phyloP scores from a whole-genome alignment of 345 rosid species.

The Camelina hispida region DNA sequence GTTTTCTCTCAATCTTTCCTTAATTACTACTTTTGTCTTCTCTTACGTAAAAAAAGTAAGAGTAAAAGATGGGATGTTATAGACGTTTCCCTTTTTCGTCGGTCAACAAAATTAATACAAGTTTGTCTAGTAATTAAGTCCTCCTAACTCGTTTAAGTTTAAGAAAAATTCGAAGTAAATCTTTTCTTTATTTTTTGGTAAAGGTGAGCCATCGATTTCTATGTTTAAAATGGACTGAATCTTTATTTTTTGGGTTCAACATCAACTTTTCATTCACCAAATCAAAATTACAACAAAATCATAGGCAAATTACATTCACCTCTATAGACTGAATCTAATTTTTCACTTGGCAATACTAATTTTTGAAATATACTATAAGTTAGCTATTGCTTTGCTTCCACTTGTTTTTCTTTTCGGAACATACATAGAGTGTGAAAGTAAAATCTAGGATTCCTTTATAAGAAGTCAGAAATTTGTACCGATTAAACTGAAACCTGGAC shows the following conservation, averaged over 20 bases:
- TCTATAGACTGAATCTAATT: not conserved
- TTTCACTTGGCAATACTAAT: not conserved
- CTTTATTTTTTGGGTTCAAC: not conserved
- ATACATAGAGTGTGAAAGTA: not conserved
- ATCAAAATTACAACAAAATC: too few species aligned
- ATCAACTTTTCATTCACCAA: too few species aligned
- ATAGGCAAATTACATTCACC: too few species aligned
- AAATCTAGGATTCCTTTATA: not conserved
- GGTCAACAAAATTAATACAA: conserved; percentile 20
- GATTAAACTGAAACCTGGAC: conserved; percentile 9
- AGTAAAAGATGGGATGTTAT: conserved; percentile 23
- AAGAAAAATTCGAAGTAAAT: not conserved
- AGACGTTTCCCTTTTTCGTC: conserved; percentile 19
- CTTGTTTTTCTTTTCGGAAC: too few species aligned
- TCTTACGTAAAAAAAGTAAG: conserved; percentile 19
- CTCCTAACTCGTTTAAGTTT: not conserved
- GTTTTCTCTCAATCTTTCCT: conserved; percentile 43
- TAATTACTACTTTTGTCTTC: conserved; percentile 42
- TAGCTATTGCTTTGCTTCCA: not conserved
- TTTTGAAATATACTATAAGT: not conserved
- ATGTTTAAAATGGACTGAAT: not conserved
- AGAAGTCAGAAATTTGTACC: not conserved
- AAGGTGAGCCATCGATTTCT: not conserved
- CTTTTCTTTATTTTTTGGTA: too few species aligned
- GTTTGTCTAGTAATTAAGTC: conserved; percentile 17